Base-by-base conservation (phyloP, 805 yeast species). In the Kluyveromyces lactis region DNA sequence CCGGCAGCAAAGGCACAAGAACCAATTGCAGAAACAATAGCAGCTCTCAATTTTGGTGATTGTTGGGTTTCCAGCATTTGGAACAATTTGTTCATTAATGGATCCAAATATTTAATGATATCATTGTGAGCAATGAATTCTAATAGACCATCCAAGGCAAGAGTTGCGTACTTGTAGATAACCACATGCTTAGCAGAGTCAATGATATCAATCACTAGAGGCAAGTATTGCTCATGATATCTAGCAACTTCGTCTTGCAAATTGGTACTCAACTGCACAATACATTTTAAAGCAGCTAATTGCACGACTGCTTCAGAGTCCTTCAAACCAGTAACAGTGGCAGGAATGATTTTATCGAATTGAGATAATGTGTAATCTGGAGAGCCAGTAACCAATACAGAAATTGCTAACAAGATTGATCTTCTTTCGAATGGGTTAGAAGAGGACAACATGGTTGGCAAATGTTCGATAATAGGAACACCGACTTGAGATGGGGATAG, bases 1-100 rank as follows among this genome's bases (percentile, higher is more conserved):
- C 97, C 96, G 32, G 95, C 78, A 42, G 97, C 95, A 58, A 81
- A 87, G 21, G 98, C 97, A 43, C 95, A 86, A 29, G 97, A 89
- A 41, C 97, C 97, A 60, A 92, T 85, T 29, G 97, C 96, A 39
- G 95, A 84, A 43, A 92, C 96, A 56, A 84, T 80, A 44, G 86
- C 85, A 36, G 84, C 67, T 61, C 79, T 81, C 56, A 84, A 69
- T 43, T 64, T 65, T 12, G 94, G 75, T 17, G 89, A 81, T 50
- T 78, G 72, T 36, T 94, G 85, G 46, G 74, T 70, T 52, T 77
- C 81, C 53, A 90, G 74, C 84, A 92, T 82, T 42, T 73, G 77
- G 69, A 89, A 78, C 50, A 92, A 73, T 56, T 89, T 84, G 64
- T 84, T 83, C 84, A 89, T 87, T 61, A 92, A 75, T 37, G 95